Evolutionary conservation across 2,329 filamentous ascomycete species (phyloP).

Genomic region (Pleomassaria siparia): DNA sequence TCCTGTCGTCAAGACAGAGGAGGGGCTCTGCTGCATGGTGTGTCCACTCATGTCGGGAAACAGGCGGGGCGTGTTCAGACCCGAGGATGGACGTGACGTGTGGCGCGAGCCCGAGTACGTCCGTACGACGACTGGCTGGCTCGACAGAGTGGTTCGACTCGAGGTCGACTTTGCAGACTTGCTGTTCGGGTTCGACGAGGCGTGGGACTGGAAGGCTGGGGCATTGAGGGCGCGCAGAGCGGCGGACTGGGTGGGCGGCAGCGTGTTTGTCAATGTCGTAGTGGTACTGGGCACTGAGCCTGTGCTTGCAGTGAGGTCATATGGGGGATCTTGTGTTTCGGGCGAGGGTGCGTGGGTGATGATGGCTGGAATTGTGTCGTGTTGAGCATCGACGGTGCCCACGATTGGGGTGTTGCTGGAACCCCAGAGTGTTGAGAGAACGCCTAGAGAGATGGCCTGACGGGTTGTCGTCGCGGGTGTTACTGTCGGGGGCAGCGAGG

Average conservation of each 20-base stretch:
- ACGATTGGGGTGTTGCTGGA: slow-evolving; percentile 22
- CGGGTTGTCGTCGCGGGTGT: slow-evolving; percentile 39
- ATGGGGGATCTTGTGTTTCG: slow-evolving; percentile 29
- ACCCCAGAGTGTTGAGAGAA: slow-evolving; percentile 35
- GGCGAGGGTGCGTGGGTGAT: slow-evolving; percentile 32
- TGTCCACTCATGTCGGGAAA: slow-evolving; percentile 35
- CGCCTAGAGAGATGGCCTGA: slow-evolving; percentile 36
- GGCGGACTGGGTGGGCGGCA: slow-evolving; percentile 40
- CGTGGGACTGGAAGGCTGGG: slow-evolving; percentile 35
- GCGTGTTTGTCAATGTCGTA: slow-evolving; percentile 39
- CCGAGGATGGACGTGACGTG: slow-evolving; percentile 36
- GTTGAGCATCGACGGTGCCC: slow-evolving; percentile 11
- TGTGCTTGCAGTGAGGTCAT: slow-evolving; percentile 35
- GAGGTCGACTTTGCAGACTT: slow-evolving; percentile 42
- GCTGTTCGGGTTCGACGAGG: slow-evolving; percentile 30
- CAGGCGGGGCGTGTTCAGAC: slow-evolving; percentile 31
- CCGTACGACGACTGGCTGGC: slow-evolving; percentile 48
- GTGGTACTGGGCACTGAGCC: slow-evolving; percentile 38
- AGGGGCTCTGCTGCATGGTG: slow-evolving; percentile 12
- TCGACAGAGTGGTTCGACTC: slow-evolving; percentile 42
- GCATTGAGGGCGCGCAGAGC: slow-evolving; percentile 43
- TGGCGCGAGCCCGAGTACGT: slow-evolving; percentile 43
- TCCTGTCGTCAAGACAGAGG: slow-evolving; percentile 34
- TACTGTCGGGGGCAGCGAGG: slow-evolving; percentile 31
- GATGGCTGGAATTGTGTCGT: slow-evolving; percentile 25